Evolutionary conservation across 2,329 filamentous ascomycete species (phyloP).

Genomic region (Botrytis hyacinthi): DNA sequence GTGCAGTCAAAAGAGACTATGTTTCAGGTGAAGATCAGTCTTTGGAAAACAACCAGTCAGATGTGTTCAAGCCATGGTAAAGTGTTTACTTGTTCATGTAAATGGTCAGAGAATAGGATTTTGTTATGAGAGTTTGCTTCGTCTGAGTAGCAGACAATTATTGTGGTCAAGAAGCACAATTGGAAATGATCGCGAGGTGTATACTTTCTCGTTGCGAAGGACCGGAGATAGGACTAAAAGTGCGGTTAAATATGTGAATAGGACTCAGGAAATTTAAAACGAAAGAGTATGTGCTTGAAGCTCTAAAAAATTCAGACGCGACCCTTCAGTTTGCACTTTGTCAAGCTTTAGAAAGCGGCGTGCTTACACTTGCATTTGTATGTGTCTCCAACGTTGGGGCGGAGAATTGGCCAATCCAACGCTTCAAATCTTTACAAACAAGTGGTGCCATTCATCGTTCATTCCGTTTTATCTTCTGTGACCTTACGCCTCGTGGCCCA

Average conservation of each 20-base stretch:
- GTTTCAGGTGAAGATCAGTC: neutral
- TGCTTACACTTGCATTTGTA: neutral
- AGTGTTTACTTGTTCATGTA: neutral
- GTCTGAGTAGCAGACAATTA: neutral
- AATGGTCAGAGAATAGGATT: neutral
- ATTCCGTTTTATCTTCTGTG: neutral
- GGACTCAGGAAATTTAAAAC: neutral
- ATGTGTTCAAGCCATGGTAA: neutral
- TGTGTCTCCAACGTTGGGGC: neutral
- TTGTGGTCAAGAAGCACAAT: neutral
- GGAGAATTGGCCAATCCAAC: neutral
- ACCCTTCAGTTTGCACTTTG: neutral
- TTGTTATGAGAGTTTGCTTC: neutral
- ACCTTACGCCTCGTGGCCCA: neutral
- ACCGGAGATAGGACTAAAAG: neutral
- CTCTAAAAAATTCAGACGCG: neutral
- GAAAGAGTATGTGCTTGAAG: neutral
- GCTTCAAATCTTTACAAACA: neutral
- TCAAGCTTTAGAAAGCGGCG: neutral
- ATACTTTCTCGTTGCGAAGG: neutral
- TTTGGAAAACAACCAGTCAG: neutral
- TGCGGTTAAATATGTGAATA: neutral
- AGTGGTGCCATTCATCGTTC: too few relatives aligned
- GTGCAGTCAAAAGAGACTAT: neutral
- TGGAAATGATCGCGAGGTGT: neutral